Evolutionary conservation across 352 stramenopile species (phyloP), one percentile per base, ranked within the genome.

Genomic region (Globisporangium iwayamae): DNA sequence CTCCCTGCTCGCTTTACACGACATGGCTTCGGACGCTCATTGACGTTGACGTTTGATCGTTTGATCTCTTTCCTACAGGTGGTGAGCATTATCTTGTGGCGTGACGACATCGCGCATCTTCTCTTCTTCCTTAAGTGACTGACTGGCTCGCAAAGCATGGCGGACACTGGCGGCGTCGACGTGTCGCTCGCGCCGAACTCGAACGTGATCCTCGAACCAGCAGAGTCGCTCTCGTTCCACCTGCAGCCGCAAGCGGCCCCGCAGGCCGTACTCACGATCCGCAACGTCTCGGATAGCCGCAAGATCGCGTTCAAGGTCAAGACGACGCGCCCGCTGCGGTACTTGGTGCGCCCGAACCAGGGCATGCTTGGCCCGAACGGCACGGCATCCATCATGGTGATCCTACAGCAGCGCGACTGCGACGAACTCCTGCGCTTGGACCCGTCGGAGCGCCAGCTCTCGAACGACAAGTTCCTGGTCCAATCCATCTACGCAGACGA

Each of bases 221-320:
- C 79, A 4, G 87, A 96, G 65, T 93, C 81, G 65, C 70, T 96
- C 45, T 72, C 83, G 41, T 96, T 96, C 70, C 72, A 86, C 4
- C 53, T 96, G 53, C 70, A 81, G 65, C 65, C 81, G 38, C 69
- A 81, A 59, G 75, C 75, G 55, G 84, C 87, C 14, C 85, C 87
- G 14, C 87, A 96, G 69, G 83, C 85, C 25, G 79, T 91, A 62
- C 63, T 96, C 59, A 91, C 79, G 56, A 94, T 96, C 68, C 81
- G 83, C 61, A 96, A 96, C 66, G 81, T 88, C 60, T 89, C 85
- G 63, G 80, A 89, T 54, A 67, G 75, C 50, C 85, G 85, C 43
- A 91, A 93, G 68, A 87, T 96, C 67, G 87, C 87, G 63, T 96
- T 96, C 66, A 96, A 96, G 62, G 87, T 96, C 32, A 96, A 96